Evolutionary conservation across 768 basidiomycete species (phyloP).

Genomic region (Rhizopogon vinicolor): DNA sequence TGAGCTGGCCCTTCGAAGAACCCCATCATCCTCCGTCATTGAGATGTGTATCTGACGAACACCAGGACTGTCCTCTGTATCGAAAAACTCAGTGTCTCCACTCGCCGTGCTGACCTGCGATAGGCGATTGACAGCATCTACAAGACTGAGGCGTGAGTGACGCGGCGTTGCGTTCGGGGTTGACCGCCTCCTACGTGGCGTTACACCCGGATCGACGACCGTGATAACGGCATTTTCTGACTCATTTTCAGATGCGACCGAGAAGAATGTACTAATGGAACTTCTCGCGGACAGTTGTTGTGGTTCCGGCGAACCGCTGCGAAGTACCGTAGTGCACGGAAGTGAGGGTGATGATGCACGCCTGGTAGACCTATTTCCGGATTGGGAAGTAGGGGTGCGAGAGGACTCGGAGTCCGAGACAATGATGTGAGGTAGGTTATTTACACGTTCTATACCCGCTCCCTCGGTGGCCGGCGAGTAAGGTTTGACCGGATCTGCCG

Average conservation of each 20-base stretch:
- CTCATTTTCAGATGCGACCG: constrained; percentile 16
- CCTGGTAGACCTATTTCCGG: neutral
- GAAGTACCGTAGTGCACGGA: constrained; percentile 3
- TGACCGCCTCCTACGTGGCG: constrained; percentile 16
- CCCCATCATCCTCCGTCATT: neutral
- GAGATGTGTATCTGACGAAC: neutral
- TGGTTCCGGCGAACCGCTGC: constrained; percentile 6
- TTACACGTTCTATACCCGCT: constrained; percentile 7
- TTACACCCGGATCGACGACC: neutral
- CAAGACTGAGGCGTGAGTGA: constrained; percentile 18
- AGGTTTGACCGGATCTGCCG: neutral
- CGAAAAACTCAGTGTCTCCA: constrained; percentile 23
- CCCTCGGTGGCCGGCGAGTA: neutral
- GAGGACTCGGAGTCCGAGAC: neutral
- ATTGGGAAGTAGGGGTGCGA: neutral
- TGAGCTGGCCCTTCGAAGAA: neutral
- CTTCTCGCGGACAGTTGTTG: constrained; percentile 22
- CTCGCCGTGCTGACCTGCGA: constrained; percentile 19
- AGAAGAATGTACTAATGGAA: constrained; percentile 22
- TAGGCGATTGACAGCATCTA: constrained; percentile 22
- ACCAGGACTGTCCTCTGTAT: neutral
- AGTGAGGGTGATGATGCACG: constrained; percentile 10
- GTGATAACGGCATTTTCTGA: neutral
- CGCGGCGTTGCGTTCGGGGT: constrained; percentile 19
- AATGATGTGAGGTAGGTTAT: neutral